Conservation (phyloP, 176 grass and related monocot species). For the Triticum dicoccoides region DNA sequence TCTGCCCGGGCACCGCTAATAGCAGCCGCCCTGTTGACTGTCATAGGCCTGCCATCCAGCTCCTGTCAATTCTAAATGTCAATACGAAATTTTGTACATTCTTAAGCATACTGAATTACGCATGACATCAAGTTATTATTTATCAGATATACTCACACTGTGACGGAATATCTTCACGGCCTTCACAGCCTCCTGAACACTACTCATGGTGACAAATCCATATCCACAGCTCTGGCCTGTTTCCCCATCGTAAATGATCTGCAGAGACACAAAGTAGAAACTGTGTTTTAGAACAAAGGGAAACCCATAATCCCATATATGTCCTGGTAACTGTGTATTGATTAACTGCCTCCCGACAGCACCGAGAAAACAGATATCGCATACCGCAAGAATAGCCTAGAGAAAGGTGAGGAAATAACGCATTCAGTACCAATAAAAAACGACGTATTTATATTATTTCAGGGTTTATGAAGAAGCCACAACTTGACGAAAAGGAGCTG, state of each 20-base stretch:
- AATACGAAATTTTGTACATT: neutral
- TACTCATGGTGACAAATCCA: constrained; percentile 7
- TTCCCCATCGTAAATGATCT: neutral
- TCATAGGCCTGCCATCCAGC: constrained; percentile 52
- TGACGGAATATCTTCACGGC: neutral
- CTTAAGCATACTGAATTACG: neutral
- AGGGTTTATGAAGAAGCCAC: neutral
- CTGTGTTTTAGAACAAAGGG: neutral
- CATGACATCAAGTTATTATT: neutral
- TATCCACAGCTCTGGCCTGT: constrained; percentile 6
- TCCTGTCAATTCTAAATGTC: constrained; percentile 34
- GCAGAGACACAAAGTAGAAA: neutral
- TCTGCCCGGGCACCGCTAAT: constrained; percentile 53
- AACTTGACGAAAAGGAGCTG: neutral
- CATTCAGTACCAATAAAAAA: neutral
- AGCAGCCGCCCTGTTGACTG: constrained; percentile 65
- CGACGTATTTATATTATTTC: neutral
- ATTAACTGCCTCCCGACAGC: neutral
- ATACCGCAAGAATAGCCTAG: neutral
- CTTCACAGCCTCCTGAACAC: neutral
- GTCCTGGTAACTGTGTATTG: neutral
- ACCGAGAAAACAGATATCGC: neutral
- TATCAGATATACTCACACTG: neutral
- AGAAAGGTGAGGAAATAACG: neutral
- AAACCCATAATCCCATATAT: neutral